Evolutionary conservation across 2,329 filamentous ascomycete genomes (phyloP), one percentile per base, ranked within the genome.

Genomic region (Pseudogymnoascus sp.): DNA sequence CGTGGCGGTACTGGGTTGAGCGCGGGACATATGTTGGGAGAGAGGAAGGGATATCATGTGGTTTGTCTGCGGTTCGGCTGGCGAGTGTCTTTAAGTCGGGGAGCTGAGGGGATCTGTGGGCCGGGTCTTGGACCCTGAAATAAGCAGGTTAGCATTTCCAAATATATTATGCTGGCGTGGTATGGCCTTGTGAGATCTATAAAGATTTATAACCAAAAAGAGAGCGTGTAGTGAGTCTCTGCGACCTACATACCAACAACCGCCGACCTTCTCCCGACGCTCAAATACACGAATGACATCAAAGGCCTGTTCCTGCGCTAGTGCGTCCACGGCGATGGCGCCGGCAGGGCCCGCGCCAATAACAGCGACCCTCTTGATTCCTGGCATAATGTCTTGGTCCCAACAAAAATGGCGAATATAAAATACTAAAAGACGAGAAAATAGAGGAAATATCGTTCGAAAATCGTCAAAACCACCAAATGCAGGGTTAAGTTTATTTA

Each of bases 271-370:
- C 65, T 85, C 82, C 60, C 84, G 79, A 28, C 85, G 76, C 70
- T 88, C 85, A 69, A 88, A 88, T 0, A 88, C 83, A 5, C 82
- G 78, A 62, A 87, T 83, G 2, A 76, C 72, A 64, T 86, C 81
- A 68, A 88, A 88, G 0, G 75, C 70, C 65, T 83, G 77, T 70
- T 88, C 85, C 69, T 84, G 78, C 26, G 78, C 79, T 31, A 88
- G 72, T 4, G 85, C 84, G 75, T 88, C 84, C 2, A 85, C 79
- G 0, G 84, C 74, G 63, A 87, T 86, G 11, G 82, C 82, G 2
- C 85, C 85, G 2, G 82, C 78, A 6, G 85, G 85, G 5, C 85
- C 85, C 2, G 83, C 78, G 6, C 85, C 85, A 67, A 88, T 84
- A 5, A 88, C 78, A 16, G 84, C 85, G 11, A 88, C 79, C 12